phyloP scores from a whole-genome alignment of 2,329 filamentous ascomycete genomes.

The Fusarium mexicanum region DNA sequence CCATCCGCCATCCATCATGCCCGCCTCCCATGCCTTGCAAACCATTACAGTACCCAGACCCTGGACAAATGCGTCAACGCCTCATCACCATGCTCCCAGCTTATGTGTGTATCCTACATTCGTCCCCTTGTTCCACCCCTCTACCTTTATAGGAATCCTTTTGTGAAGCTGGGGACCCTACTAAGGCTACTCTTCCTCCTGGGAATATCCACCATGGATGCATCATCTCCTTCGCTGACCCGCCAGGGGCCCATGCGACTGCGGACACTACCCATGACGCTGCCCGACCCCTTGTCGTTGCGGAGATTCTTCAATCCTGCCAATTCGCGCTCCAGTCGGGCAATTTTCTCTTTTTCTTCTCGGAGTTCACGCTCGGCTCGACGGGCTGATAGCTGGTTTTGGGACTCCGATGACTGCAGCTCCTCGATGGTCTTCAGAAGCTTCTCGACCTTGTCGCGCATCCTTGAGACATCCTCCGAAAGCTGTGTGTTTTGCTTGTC shows the following conservation, averaged over 20 bases:
- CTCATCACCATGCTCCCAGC: constrained; percentile 27
- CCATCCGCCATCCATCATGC: constrained; percentile 22
- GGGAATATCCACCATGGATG: constrained; percentile 61
- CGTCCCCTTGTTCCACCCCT: background rate
- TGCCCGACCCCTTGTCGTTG: constrained; percentile 64
- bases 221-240: constrained; percentile 54
- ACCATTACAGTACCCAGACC: constrained; percentile 24
- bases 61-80: constrained; percentile 40
- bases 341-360: constrained; percentile 84
- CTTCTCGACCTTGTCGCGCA: constrained; percentile 90
- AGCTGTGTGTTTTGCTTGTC: constrained; percentile 87
- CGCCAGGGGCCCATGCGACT: constrained; percentile 49
- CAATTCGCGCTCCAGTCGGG: constrained; percentile 87
- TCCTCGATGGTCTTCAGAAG: constrained; percentile 93
- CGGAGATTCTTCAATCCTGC: constrained; percentile 84
- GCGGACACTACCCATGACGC: constrained; percentile 59
- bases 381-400: constrained; percentile 81
- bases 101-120: constrained; percentile 27
- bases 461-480: constrained; percentile 82
- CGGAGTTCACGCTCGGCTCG: constrained; percentile 89
- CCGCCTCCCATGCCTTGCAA: constrained; percentile 11
- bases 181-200: constrained; percentile 73
- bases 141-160: constrained; percentile 73
- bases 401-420: constrained; percentile 86
- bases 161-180: constrained; percentile 74